These are phyloP conservation scores for Euphorbia celastroides DNA, from an alignment of 441 rosid genomes.

Conservation along the genomic window DNA sequence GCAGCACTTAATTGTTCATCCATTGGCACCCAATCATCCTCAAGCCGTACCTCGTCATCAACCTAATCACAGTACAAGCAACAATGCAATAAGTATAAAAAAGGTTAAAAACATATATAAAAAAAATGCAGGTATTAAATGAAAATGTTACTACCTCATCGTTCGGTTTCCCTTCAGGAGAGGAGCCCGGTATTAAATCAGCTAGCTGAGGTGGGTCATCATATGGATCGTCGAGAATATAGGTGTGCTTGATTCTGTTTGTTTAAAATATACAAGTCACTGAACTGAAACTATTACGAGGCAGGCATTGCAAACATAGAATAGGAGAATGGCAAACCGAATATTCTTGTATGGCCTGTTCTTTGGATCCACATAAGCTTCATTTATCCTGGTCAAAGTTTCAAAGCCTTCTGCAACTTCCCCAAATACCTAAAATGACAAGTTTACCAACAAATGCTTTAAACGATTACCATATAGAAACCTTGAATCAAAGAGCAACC, in stretches of 20 bases:
- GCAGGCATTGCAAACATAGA: constrained; percentile 1
- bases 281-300: constrained; percentile 6
- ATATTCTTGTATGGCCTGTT: constrained; percentile 77
- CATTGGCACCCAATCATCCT: constrained; percentile 98
- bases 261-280: constrained; percentile 9
- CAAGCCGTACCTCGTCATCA: constrained; percentile 79
- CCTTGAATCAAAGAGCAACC: neutral
- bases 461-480: neutral
- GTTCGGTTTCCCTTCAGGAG: constrained; percentile 93
- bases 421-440: constrained; percentile 69
- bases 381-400: constrained; percentile 78
- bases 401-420: constrained; percentile 94
- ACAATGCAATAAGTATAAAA: neutral
- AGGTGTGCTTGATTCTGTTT: constrained; percentile 77
- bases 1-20: constrained; percentile 67
- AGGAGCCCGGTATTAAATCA: constrained; percentile 76
- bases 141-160: constrained; percentile 55
- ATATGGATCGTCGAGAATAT: constrained; percentile 81
- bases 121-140: neutral
- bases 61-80: constrained; percentile 32
- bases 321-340: constrained; percentile 34
- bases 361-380: constrained; percentile 84
- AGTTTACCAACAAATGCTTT: neutral
- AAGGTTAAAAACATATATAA: neutral
- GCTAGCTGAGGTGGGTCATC: constrained; percentile 77